Conservation (phyloP, 257 asterid species). For the Nicotiana sylvestris region DNA sequence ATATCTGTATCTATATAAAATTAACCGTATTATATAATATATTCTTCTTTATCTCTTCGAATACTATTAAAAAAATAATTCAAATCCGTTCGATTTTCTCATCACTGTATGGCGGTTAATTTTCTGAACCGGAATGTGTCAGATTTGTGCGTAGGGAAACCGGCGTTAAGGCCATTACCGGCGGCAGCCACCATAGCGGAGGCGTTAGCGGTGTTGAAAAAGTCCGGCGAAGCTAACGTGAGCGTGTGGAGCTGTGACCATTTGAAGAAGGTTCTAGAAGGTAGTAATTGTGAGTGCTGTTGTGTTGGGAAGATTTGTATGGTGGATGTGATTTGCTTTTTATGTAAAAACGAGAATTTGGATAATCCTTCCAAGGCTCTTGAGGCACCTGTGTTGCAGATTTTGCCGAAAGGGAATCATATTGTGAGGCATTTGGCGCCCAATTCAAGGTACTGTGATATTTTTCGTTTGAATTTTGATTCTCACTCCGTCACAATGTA, state of each 20-base stretch:
- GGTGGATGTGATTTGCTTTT: conserved; percentile 60
- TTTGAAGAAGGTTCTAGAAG: neutral
- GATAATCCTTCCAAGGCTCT: conserved; percentile 52
- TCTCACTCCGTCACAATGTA: too few relatives aligned
- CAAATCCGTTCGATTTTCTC: neutral
- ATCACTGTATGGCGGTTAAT: conserved; percentile 66
- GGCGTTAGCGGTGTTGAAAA: conserved; percentile 44
- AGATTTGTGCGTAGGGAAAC: conserved; percentile 83
- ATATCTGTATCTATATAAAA: neutral
- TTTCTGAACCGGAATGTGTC: conserved; percentile 53
- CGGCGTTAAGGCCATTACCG: conserved; percentile 56
- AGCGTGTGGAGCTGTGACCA: conserved; percentile 59
- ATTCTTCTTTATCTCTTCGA: neutral
- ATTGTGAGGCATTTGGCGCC: conserved; percentile 60
- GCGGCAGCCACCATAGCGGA: conserved; percentile 41
- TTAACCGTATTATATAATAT: neutral
- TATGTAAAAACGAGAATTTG: conserved; percentile 50
- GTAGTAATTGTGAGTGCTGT: conserved; percentile 16
- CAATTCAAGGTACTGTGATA: conserved; percentile 45
- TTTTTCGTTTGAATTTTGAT: neutral
- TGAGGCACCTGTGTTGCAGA: conserved; percentile 42
- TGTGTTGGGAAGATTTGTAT: conserved; percentile 63
- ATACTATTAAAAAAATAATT: neutral
- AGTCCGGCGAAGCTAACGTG: conserved; percentile 36
- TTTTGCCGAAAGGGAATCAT: conserved; percentile 36